These are phyloP conservation scores for Penicillium palitans DNA, from an alignment of 2,329 filamentous ascomycete genomes.

Conservation along the genomic window DNA sequence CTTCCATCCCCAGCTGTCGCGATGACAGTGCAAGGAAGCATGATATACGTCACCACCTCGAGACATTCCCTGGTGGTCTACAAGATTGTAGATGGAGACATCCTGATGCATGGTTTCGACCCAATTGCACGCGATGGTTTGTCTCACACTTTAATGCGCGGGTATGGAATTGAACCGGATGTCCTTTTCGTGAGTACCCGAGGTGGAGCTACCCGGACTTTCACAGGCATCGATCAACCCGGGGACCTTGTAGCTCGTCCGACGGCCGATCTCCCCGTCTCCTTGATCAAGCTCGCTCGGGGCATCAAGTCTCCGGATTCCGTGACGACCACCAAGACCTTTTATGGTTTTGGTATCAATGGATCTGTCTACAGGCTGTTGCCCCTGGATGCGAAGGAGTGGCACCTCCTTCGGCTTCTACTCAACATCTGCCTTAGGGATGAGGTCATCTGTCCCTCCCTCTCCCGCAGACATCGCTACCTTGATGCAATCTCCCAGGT, in stretches of 20 bases:
- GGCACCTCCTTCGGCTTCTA: slow-evolving; percentile 70
- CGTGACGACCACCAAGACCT: slow-evolving; percentile 46
- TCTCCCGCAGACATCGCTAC: slow-evolving; percentile 32
- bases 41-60: slow-evolving; percentile 57
- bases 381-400: slow-evolving; percentile 62
- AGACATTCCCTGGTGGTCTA: slow-evolving; percentile 55
- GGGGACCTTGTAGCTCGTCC: slow-evolving; percentile 33
- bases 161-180: slow-evolving; percentile 40
- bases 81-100: slow-evolving; percentile 38
- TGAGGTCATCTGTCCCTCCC: slow-evolving; percentile 53
- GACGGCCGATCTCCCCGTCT: slow-evolving; percentile 38
- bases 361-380: slow-evolving; percentile 70
- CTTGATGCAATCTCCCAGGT: slow-evolving; percentile 41
- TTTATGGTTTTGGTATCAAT: slow-evolving; percentile 66
- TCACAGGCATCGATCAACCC: slow-evolving; percentile 28
- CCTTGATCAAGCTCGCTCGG: slow-evolving; percentile 33
- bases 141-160: slow-evolving; percentile 33
- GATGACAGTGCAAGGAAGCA: slow-evolving; percentile 48
- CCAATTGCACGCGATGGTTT: slow-evolving; percentile 35
- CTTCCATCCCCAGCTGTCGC: slow-evolving; percentile 53
- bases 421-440: slow-evolving; percentile 65
- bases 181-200: slow-evolving; percentile 53
- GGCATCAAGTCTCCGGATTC: slow-evolving; percentile 20
- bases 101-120: slow-evolving; percentile 40
- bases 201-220: slow-evolving; percentile 53